Evolutionary conservation across 345 rosid genomes (phyloP), one percentile per base, ranked within the genome.

Genomic region (Eucalyptus grandis): DNA sequence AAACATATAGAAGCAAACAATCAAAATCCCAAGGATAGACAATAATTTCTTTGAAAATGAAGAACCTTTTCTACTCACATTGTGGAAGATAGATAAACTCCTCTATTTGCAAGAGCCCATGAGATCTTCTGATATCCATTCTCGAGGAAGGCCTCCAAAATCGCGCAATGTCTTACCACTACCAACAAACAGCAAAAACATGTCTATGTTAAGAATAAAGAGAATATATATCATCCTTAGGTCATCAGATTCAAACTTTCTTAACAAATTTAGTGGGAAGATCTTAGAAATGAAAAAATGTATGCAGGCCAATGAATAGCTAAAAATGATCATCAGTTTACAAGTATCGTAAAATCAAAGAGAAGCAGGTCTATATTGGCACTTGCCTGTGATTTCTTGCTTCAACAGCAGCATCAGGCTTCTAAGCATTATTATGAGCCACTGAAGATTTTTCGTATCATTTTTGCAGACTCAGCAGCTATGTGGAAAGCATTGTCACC

Each of bases 401-500:
- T 88, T 95, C 96, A 91, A 97, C 94, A 40, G 96, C 98, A 90
- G 97, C 97, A 93, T 95, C 93, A 69, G 96, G 89, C 93, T 93
- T 89, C 92, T 91, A 89, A 98, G 99, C 98, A 98, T 98, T 62
- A 96, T 87, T 91, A 97, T 96, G 51, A 98, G 95, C 97, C 99
- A 98, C 81, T 94, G 97, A 93, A 98, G 99, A 92, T 98, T 98
- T 94, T 98, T 89, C 99, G 96, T 87, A 96, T 97, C 98, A 97
- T 97, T 94, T 95, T 98, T 90, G 98, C 98, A 49, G 97, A 95
- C 90, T 95, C 98, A 49, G 99, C 99, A 86, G 99, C 99, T 92
- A 98, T 95, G 92, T 98, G 99, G 94, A 97, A 97, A 87, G 99
- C 99, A 91, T 95, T 96, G 88, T 96, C 97, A 81, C 99, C 99